A percentile compares a stretch with the other conserved stretches of the same genome.
phyloP scores from a whole-genome alignment of 805 yeast genomes.

The Cyberlindnera maclurae region DNA sequence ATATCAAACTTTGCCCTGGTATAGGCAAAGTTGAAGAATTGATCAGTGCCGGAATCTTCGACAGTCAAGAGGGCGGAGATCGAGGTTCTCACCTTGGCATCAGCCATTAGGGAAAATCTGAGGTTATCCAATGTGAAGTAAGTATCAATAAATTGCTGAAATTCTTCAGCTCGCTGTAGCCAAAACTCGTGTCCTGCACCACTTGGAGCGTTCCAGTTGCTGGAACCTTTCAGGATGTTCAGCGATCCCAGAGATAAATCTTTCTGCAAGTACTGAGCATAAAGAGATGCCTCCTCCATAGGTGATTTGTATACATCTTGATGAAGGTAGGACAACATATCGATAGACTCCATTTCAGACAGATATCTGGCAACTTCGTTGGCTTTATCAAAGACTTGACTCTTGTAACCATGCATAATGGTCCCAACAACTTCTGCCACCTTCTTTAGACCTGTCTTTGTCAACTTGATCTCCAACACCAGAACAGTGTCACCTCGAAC shows the following conservation, averaged over 20 bases:
- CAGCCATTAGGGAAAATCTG: slow-evolving; percentile 30
- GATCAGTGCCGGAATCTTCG: slow-evolving; percentile 24
- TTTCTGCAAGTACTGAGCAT: slow-evolving; percentile 34
- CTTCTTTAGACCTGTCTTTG: slow-evolving; percentile 37
- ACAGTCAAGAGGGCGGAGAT: not conserved
- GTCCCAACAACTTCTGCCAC: slow-evolving; percentile 27
- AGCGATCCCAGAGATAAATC: slow-evolving; percentile 27
- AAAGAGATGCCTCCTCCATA: slow-evolving; percentile 40
- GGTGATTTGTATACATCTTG: slow-evolving; percentile 31
- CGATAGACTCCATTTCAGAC: slow-evolving; percentile 41
- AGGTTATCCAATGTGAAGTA: slow-evolving; percentile 27
- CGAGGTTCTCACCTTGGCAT: slow-evolving; percentile 4
- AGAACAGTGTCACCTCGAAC: slow-evolving; percentile 33
- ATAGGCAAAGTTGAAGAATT: slow-evolving; percentile 39
- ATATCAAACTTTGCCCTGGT: slow-evolving; percentile 12
- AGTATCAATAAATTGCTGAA: slow-evolving; percentile 27
- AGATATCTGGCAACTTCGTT: slow-evolving; percentile 33
- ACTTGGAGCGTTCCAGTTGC: slow-evolving; percentile 22
- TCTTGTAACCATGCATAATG: slow-evolving; percentile 24
- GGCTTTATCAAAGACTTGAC: slow-evolving; percentile 12
- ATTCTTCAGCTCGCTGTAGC: slow-evolving; percentile 31
- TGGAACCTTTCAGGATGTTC: slow-evolving; percentile 38
- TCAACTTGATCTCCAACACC: slow-evolving; percentile 43
- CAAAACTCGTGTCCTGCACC: slow-evolving; percentile 33
- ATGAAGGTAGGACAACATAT: slow-evolving; percentile 38